Evolutionary conservation across 2,329 filamentous ascomycete genomes (phyloP), one percentile per base, ranked within the genome.

Genomic region (Pseudogymnoascus sp.): DNA sequence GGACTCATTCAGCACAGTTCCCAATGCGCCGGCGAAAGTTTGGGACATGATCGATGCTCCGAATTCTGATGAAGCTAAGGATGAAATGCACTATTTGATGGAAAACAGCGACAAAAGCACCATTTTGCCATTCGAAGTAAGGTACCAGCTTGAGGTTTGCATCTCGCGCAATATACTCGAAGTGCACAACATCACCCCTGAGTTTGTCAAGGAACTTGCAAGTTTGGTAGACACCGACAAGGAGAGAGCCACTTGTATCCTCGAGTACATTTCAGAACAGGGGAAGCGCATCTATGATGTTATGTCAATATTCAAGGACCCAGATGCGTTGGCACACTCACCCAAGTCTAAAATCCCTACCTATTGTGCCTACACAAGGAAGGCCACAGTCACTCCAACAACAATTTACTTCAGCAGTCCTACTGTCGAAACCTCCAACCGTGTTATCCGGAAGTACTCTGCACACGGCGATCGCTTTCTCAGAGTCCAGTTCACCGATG

Each of bases 81-180:
- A 64, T 12, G 66, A 68, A 61, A 14, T 71, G 31, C 61, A 59
- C n/a, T 67, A 37, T 64, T 68, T 63, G 61, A 66, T 21, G 64
- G 56, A 60, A 21, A 61, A 59, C 5, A 60, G 59, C 12, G 50
- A 56, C 16, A 56, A 61, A 77, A 23, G 75, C 75, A 28, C 66
- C 65, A 73, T 31, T 67, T 78, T 93, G 3, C 77, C 84, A 0
- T 97, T 92, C 65, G 77, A 85, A 0, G 84, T 96, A 1, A 84
- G 91, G 14, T 99, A 97, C 71, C 92, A 96, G 72, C 82, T 99
- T 0, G 93, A 99, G 73, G 92, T 91, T 0, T 97, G 93, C 72
- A 81, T 97, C n/a, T 96, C 92, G 0, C 84, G 88, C 28, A 86
- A 87, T 0, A 79, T 85, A 23, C 76, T 99, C 11, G 88, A 87